Base-by-base conservation (phyloP, 2,329 filamentous ascomycete species). In the Calonectria crousiana region DNA sequence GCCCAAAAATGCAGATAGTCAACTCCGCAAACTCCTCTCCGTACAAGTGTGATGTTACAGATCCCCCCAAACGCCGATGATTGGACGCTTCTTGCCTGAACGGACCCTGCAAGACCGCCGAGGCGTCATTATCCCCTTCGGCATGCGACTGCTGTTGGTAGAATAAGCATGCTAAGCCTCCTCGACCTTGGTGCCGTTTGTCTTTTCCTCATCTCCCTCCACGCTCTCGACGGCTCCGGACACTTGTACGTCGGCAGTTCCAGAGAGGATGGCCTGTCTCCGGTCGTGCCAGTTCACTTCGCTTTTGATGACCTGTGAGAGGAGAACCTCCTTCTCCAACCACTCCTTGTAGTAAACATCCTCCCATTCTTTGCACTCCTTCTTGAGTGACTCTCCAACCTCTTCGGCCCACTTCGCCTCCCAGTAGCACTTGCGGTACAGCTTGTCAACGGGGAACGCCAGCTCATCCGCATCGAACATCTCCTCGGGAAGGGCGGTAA, bases 321-420 rank as follows among this genome's bases (percentile, higher is more conserved):
- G 84, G 23, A 96, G 84, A 36, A 95, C 89, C 84, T 97, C 94
- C 84, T 96, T 96, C 84, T 94, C 92, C 18, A 92, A 86, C 95
- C 95, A 97, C 82, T 95, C 94, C 75, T 92, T 89, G 82, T 91
- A 91, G 83, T 93, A 92, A 16, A 88, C 80, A 44, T 90, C 90
- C 83, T 96, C 94, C 83, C 93, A 89, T 53, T 87, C 86, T 76
- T 92, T 91, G 77, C 92, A 91, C 82, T 95, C 92, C 69, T 87
- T 87, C 78, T 89, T 90, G 66, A 97, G 86, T 49, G 87, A 84
- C 67, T 94, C 92, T 72, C 88, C 87, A 67, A 96, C 93, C 74
- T 92, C 89, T 77, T 92, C 90, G 1, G 93, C 93, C 93, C 94
- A 96, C 77, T 92, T 91, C 23, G 94, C 84, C 82, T 96, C 93